A percentile compares a stretch with the other conserved stretches of the same genome.
Conservation (phyloP, 2,329 filamentous ascomycete species). For the Paecilomyces variotii region DNA sequence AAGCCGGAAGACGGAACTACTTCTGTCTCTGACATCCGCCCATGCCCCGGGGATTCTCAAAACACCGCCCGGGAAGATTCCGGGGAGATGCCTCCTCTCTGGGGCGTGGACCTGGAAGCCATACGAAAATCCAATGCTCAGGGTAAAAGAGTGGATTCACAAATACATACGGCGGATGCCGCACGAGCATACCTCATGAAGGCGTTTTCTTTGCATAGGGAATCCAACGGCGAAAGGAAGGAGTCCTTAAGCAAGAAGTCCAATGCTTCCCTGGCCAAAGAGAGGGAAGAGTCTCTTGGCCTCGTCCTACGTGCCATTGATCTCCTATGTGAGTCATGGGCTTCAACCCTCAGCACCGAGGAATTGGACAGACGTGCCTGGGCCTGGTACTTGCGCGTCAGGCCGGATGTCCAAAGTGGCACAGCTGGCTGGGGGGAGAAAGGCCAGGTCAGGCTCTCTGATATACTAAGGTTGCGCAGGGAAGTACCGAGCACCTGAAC, state of each 20-base stretch:
- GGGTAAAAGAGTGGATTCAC: slow-evolving; percentile 44
- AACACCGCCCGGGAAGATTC: slow-evolving; percentile 2
- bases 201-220: slow-evolving; percentile 27
- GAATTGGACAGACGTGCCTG: slow-evolving; percentile 72
- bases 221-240: slow-evolving; percentile 6
- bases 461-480: slow-evolving; percentile 46
- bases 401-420: slow-evolving; percentile 68
- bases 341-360: slow-evolving; percentile 48
- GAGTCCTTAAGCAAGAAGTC: slow-evolving; percentile 40
- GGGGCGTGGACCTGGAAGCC: slow-evolving; percentile 52
- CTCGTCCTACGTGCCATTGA: slow-evolving; percentile 64
- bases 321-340: slow-evolving; percentile 67
- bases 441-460: slow-evolving; percentile 56
- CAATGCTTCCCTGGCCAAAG: slow-evolving; percentile 43
- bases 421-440: slow-evolving; percentile 78
- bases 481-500: neutral
- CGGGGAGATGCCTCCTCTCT: slow-evolving; percentile 41
- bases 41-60: neutral
- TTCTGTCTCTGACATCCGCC: neutral
- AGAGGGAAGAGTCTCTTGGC: slow-evolving; percentile 63
- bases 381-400: slow-evolving; percentile 70
- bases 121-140: slow-evolving; percentile 33
- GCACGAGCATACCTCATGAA: slow-evolving; percentile 53
- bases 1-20: slow-evolving; percentile 17
- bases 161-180: slow-evolving; percentile 65